Evolutionary conservation across 768 basidiomycete genomes (phyloP).

Genomic region (Tulasnella sp.): DNA sequence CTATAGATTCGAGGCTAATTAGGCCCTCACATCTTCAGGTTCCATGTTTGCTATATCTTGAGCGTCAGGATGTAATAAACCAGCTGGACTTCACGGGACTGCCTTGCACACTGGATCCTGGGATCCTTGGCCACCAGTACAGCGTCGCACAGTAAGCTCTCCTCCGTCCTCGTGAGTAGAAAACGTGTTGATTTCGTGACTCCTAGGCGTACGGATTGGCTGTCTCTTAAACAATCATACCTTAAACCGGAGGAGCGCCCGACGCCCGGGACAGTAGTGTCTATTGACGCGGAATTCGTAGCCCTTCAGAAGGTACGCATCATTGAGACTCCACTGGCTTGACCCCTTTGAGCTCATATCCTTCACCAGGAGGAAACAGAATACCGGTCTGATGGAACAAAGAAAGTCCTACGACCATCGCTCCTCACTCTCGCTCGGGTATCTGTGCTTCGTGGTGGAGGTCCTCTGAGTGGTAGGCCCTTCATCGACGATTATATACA

Average conservation of each 20-base stretch:
- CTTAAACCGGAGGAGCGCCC: conserved; percentile 69
- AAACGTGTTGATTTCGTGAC: background rate
- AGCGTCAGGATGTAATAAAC: conserved; percentile 51
- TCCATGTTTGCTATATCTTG: conserved; percentile 83
- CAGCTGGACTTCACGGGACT: conserved; percentile 53
- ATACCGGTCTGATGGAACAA: conserved; percentile 87
- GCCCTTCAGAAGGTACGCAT: conserved; percentile 75
- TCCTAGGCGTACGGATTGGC: conserved; percentile 9
- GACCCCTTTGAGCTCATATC: background rate
- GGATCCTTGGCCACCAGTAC: conserved; percentile 49
- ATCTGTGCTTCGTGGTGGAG: conserved; percentile 82
- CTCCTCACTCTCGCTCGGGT: conserved; percentile 89
- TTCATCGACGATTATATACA: conserved; percentile 99
- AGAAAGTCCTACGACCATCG: conserved; percentile 83
- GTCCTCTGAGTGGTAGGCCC: conserved; percentile 66
- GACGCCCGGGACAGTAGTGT: conserved; percentile 71
- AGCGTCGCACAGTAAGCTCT: conserved; percentile 15
- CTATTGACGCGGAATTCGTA: conserved; percentile 97
- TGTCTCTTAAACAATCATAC: conserved; percentile 57
- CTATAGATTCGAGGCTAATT: background rate
- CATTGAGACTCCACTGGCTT: background rate
- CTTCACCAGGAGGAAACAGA: conserved; percentile 77
- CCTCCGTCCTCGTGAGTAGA: background rate
- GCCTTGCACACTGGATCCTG: conserved; percentile 54
- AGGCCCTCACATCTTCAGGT: conserved; percentile 34